Conservation (phyloP, 2,329 filamentous ascomycete genomes). For the Amauroascus niger region DNA sequence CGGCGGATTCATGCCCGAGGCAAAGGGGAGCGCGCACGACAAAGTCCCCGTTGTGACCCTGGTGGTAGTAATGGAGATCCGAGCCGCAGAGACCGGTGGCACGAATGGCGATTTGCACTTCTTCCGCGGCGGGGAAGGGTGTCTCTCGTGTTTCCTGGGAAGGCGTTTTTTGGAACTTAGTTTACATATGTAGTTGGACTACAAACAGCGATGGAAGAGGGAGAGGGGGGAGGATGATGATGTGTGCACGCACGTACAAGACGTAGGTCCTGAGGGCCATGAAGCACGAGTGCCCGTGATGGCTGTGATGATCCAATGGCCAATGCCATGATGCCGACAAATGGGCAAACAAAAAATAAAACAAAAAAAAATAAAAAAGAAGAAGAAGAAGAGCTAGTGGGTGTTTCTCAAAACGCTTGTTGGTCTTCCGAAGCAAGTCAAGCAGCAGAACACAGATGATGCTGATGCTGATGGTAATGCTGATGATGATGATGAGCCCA, state of each 20-base stretch:
- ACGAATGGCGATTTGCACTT: conserved; percentile 56
- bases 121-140: conserved; percentile 39
- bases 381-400: no score
- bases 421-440: no score
- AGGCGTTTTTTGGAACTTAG: conserved; percentile 1
- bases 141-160: conserved; percentile 45
- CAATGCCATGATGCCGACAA: not conserved
- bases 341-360: no score
- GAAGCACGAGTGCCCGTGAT: conserved; percentile 44
- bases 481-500: not conserved
- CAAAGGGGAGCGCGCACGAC: conserved; percentile 73
- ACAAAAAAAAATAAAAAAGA: no score
- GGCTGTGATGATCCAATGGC: not conserved
- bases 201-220: not conserved
- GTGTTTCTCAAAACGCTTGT: no score
- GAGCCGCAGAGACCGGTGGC: conserved; percentile 62
- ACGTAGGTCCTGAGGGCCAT: conserved; percentile 52
- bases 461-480: not conserved
- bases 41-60: conserved; percentile 80
- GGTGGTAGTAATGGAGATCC: conserved; percentile 74
- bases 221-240: not conserved
- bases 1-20: conserved; percentile 67
- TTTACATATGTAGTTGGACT: not conserved
- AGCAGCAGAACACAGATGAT: no score
- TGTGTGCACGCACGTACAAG: conserved; percentile 37